Base-by-base conservation (phyloP, 176 grass and related monocot genomes). In the Guadua angustifolia region DNA sequence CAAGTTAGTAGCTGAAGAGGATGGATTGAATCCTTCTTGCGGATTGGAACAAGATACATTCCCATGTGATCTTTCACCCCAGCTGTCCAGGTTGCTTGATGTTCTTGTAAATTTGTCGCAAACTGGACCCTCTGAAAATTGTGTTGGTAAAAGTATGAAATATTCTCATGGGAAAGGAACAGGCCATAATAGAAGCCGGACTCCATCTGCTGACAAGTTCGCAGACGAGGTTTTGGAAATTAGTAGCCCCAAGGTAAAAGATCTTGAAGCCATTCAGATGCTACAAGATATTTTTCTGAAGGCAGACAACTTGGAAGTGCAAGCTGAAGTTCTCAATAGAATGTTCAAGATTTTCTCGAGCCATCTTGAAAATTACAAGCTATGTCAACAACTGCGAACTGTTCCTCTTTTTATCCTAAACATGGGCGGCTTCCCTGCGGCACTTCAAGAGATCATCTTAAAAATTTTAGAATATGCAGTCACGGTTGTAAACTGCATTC, bases 341-440 rank as follows among this genome's bases (percentile, higher is more conserved):
- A 94, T 99, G 93, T 99, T 99, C 74, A 99, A 96, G 84, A 95
- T 99, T 82, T 99, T 99, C 83, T 99, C 97, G 3, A 94, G 97
- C 57, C 97, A 99, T 90, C 89, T 96, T 83, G 97, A 99, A 81
- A 99, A 99, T 65, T 99, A 99, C 75, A 94, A 89, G 82, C 81
- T 99, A 56, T 99, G 97, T 75, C 97, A 99, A 83, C 91, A 96
- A 80, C 81, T 99, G 25, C 89, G 97, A 25, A 99, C 97, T 51
- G 89, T 99, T 79, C 97, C 97, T 25, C 93, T 99, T 69, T 96
- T 99, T 73, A 99, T 99, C 22, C 89, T 96, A 76, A 99, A 99
- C 80, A 99, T 99, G 97, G 97, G 93, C n/a, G 87, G 97, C 51
- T 99, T 99, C 32, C 96, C 97, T 87, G 75, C 89, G 75, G 92